Evolutionary conservation across 202 grass and related monocot species (phyloP), one percentile per base, ranked within the genome.

Genomic region (Schoenoplectus triqueter): DNA sequence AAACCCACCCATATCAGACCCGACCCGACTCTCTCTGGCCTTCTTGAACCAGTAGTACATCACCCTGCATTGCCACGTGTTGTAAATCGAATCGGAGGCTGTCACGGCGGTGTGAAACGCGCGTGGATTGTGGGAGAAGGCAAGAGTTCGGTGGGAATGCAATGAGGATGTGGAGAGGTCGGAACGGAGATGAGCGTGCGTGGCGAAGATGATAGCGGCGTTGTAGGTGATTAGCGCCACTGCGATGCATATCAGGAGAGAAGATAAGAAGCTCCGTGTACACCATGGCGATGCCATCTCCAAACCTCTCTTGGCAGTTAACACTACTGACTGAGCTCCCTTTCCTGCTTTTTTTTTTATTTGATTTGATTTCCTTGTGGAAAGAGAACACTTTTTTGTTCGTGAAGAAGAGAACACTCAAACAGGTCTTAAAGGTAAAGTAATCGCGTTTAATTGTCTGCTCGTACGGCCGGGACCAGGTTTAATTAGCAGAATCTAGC

Each of bases 21-120:
- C 88, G 21, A 22, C 19, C 9, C 64, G 78, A 22, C 56, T 61
- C 15, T 74, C 80, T 39, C 86, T 87, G 22, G 78, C 88, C 88
- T 90, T 64, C 89, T 92, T 98, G 92, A 95, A 98, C 92, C 95
- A 98, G 91, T 95, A 89, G 78, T 98, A 98, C 92, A 98, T 98
- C 51, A 98, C 87, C 68, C 91, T 85, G 84, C 95, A 98, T 79
- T 95, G 95, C 95, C 95, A 98, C 66, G 91, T 89, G 87, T 82
- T 95, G 87, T 98, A 98, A 2, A 89, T 86, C 22, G 89, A 89
- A 50, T 82, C 89, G 0, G 89, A 90, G 11, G 95, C 87, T 0
- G 95, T 98, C 40, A 95, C 92, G 22, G 95, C 95, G 31, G 92
- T 95, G 92, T 98, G 95, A 88, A 98, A 97, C 45, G 20, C 48